Base-by-base conservation (phyloP, 1,139 yeast genomes). In the Zygoascus meyerae region DNA sequence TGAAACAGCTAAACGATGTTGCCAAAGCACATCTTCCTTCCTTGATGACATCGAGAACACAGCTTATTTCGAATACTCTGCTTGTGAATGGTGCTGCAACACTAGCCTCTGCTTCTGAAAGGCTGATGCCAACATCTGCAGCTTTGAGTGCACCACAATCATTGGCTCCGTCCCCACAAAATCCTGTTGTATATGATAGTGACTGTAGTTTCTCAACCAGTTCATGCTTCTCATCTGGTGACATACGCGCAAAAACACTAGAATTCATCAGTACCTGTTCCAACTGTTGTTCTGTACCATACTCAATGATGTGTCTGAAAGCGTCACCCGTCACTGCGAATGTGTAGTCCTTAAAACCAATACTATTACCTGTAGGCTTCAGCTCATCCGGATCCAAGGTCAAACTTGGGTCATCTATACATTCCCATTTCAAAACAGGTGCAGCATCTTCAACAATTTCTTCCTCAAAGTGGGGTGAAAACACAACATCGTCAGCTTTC, bases 71-170 rank as follows among this genome's bases (percentile, higher is more conserved):
- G 67, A 92, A 92, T 1, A 78, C 67, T 44, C 94, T 75, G 1
- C 96, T 86, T 0, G 99, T 94, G 64, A 92, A 92, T 2, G 99
- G 98, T 0, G 98, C 97, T 0, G 98, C 98, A 16, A 94, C 97
- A 4, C 95, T 86, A 0, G 98, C 98, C 63, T 92, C 99, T 0
- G 98, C 98, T 63, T 92, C 98, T 30, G 96, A 86, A 43, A 92
- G 71, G 0, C 97, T 90, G 29, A 94, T 81, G 16, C 99, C 98
- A 40, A 92, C 95, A 68, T 92, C 95, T 0, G 98, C 97, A 5
- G 96, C 96, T 60, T 90, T 92, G 49, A 92, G 72, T 0, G 99
- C 99, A 56, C 98, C 98, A 68, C 97, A 92, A 64, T 92, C 99
- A 66, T 92, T 71, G 21, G 75, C 75, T 17, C 75, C 99, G 68